phyloP scores from a whole-genome alignment of 257 asterid genomes.

The Gynochthodes officinalis region DNA sequence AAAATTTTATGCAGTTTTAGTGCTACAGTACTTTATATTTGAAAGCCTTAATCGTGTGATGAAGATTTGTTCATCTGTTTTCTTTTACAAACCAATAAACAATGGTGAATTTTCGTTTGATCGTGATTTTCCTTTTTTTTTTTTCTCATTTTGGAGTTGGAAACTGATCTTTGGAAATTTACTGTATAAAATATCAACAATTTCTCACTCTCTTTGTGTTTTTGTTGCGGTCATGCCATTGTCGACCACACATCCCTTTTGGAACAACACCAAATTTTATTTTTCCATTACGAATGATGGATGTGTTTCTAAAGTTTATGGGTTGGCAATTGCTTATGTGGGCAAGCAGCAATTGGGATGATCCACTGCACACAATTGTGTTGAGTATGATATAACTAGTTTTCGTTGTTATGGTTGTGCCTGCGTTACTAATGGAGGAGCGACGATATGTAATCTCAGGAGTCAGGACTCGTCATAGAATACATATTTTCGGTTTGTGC shows the following conservation, averaged over 20 bases:
- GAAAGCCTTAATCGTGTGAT: not conserved
- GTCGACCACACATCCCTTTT: not conserved
- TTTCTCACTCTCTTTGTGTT: not conserved
- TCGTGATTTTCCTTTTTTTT: not conserved
- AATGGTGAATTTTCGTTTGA: not conserved
- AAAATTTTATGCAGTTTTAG: not conserved
- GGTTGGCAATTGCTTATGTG: no score
- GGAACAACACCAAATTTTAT: not conserved
- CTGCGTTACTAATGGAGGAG: no score
- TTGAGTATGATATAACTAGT: no score
- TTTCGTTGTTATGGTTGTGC: no score
- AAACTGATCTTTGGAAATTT: no score
- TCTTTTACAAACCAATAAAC: not conserved
- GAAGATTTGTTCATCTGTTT: not conserved
- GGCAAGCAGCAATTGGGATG: no score
- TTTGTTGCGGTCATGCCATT: not conserved
- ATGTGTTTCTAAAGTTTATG: no score
- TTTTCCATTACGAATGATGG: not conserved
- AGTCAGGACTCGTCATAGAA: no score
- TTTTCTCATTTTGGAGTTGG: no score
- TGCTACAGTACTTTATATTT: constrained; percentile 7
- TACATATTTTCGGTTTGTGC: no score
- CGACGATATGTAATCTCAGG: no score
- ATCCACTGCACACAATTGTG: no score
- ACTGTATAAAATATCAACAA: not conserved